Evolutionary conservation across 2,329 filamentous ascomycete species (phyloP).

Genomic region (Epicoccum sorghinum): DNA sequence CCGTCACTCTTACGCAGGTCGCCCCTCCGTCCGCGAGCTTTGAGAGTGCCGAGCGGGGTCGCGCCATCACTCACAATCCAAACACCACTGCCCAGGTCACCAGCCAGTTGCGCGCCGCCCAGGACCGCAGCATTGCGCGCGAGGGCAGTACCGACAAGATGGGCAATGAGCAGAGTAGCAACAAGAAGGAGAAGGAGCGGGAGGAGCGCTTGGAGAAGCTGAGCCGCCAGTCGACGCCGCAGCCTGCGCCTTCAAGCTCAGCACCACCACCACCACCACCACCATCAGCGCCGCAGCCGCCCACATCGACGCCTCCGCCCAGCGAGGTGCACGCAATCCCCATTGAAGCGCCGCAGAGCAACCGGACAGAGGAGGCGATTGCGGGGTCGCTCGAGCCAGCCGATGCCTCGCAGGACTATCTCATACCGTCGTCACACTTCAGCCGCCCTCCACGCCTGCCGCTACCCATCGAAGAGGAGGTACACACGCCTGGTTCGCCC

Average conservation of each 20-base stretch:
- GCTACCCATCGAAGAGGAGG: conserved; percentile 90
- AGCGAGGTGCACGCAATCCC: conserved; percentile 46
- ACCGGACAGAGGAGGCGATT: conserved; percentile 16
- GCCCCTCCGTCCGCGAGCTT: conserved; percentile 48
- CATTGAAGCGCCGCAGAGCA: conserved; percentile 32
- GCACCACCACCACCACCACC: not conserved
- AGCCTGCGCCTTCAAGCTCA: conserved; percentile 9
- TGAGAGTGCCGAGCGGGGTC: conserved; percentile 43
- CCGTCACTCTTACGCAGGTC: conserved; percentile 46
- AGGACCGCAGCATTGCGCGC: conserved; percentile 29
- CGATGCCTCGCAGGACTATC: conserved; percentile 45
- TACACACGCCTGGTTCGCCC: conserved; percentile 86
- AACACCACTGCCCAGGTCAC: conserved; percentile 32
- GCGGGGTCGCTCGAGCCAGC: conserved; percentile 35
- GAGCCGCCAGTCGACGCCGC: conserved; percentile 15
- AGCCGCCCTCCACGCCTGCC: conserved; percentile 84
- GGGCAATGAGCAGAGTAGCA: conserved; percentile 51
- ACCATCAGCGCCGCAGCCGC: conserved; percentile 38
- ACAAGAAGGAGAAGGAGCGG: conserved; percentile 25
- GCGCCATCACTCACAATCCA: conserved; percentile 34
- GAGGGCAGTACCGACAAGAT: conserved; percentile 31
- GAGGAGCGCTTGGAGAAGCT: conserved; percentile 9
- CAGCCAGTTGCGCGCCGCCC: conserved; percentile 39
- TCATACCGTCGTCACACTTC: conserved; percentile 52
- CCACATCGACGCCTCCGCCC: conserved; percentile 5